These are phyloP conservation scores for Erodium chrysanthum DNA, from an alignment of 441 rosid species.

Conservation along the genomic window DNA sequence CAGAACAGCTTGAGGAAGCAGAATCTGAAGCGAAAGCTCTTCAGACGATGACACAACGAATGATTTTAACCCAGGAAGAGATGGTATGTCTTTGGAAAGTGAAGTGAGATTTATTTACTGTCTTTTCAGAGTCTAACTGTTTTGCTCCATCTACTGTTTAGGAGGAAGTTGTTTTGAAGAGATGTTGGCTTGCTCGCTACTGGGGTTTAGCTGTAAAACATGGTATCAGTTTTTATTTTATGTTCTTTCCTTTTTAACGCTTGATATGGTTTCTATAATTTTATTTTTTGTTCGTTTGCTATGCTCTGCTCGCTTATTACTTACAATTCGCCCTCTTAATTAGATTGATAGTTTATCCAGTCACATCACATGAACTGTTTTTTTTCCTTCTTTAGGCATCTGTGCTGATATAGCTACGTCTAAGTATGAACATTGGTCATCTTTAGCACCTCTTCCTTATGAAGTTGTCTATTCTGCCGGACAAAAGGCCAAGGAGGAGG, in stretches of 20 bases:
- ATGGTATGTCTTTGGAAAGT: conserved; percentile 45
- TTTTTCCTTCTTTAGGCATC: conserved; percentile 43
- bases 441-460: conserved; percentile 91
- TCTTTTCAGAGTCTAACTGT: conserved; percentile 22
- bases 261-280: neutral
- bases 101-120: conserved; percentile 14
- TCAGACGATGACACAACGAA: conserved; percentile 72
- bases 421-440: conserved; percentile 84
- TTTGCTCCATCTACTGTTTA: conserved; percentile 23
- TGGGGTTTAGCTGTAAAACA: conserved; percentile 88
- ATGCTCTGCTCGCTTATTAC: neutral
- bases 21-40: conserved; percentile 70
- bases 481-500: conserved; percentile 78
- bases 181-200: conserved; percentile 98
- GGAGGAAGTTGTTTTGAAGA: conserved; percentile 98
- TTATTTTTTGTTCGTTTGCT: neutral
- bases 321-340: neutral
- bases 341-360: neutral
- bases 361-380: conserved; percentile 1
- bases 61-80: conserved; percentile 87
- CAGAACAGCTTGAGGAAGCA: conserved; percentile 59
- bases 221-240: conserved; percentile 36
- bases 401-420: conserved; percentile 69
- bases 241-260: neutral
- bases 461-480: conserved; percentile 93